phyloP scores from a whole-genome alignment of 1,284 basidiomycete genomes.

The Vanrija humicola region DNA sequence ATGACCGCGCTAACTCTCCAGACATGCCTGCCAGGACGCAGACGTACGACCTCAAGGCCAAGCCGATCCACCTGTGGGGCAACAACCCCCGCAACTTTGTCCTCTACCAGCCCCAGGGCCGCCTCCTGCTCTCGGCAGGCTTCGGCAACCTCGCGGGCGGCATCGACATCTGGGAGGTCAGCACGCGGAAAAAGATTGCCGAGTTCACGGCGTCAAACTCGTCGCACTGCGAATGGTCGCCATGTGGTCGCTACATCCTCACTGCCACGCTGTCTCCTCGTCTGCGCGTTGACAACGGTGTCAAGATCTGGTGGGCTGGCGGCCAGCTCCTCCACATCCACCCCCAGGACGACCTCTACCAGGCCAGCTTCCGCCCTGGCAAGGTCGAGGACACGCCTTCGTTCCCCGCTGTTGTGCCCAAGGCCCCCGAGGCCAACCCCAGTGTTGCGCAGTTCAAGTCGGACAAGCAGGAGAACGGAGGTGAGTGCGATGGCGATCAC shows the following conservation, averaged over 20 bases:
- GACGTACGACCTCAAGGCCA: conserved; percentile 86
- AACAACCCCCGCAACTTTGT: conserved; percentile 85
- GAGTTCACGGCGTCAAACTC: conserved; percentile 86
- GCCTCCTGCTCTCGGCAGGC: conserved; percentile 81
- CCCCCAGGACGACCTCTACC: conserved; percentile 78
- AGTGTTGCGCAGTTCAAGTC: conserved; percentile 52
- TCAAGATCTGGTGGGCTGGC: conserved; percentile 92
- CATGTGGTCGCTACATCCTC: conserved; percentile 85
- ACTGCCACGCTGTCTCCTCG: conserved; percentile 92
- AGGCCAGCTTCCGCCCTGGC: conserved; percentile 77
- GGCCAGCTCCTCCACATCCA: conserved; percentile 80
- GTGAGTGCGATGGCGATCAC: conserved; percentile 35
- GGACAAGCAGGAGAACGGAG: conserved; percentile 35
- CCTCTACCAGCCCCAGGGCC: conserved; percentile 90
- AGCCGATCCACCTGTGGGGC: conserved; percentile 85
- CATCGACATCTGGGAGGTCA: conserved; percentile 86
- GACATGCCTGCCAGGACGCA: conserved; percentile 91
- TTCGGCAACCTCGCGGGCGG: conserved; percentile 96
- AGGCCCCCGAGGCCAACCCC: conserved; percentile 66
- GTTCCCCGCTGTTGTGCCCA: conserved; percentile 71
- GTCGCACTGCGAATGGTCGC: conserved; percentile 90
- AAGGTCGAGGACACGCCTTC: conserved; percentile 61
- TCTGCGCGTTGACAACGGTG: conserved; percentile 91
- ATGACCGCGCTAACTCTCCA: conserved; percentile 28
- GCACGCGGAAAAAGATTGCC: conserved; percentile 73